phyloP scores from a whole-genome alignment of 768 basidiomycete species.

The Suillus ampliporus region DNA sequence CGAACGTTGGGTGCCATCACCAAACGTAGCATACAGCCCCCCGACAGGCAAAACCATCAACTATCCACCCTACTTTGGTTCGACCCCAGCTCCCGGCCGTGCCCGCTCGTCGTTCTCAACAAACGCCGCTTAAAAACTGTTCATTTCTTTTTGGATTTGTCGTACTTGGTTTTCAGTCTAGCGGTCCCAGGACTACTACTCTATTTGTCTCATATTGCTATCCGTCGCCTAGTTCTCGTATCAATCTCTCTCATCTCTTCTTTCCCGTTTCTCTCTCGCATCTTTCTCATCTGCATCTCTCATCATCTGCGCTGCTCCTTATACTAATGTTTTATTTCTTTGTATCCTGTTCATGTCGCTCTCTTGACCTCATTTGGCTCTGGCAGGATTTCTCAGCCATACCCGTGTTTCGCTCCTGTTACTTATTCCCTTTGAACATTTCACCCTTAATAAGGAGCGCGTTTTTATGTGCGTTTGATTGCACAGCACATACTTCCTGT shows the following conservation, averaged over 20 bases:
- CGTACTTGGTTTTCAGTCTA: constrained; percentile 31
- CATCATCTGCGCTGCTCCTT: constrained; percentile 31
- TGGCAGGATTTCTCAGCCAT: constrained; percentile 39
- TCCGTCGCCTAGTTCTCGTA: constrained; percentile 32
- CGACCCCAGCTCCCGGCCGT: constrained; percentile 19
- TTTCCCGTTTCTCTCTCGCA: constrained; percentile 17
- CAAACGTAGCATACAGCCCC: constrained; percentile 41
- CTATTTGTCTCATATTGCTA: constrained; percentile 43
- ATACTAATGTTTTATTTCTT: constrained; percentile 34
- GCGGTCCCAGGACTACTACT: constrained; percentile 34
- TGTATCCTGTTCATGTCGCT: constrained; percentile 39
- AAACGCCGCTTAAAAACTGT: constrained; percentile 40
- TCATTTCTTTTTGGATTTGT: constrained; percentile 21
- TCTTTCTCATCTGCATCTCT: constrained; percentile 16
- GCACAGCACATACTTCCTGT: constrained; percentile 36
- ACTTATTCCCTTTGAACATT: constrained; percentile 44
- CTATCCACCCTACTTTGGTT: constrained; percentile 30
- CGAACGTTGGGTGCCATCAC: constrained; percentile 69
- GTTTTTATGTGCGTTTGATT: constrained; percentile 34
- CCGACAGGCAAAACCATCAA: constrained; percentile 38
- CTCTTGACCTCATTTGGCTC: constrained; percentile 31
- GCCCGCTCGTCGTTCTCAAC: constrained; percentile 39
- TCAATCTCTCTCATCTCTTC: constrained; percentile 20
- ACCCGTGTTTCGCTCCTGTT: constrained; percentile 22
- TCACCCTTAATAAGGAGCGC: constrained; percentile 41